Base-by-base conservation (phyloP, 164 flowering plant genomes). In the Protea cynaroides region DNA sequence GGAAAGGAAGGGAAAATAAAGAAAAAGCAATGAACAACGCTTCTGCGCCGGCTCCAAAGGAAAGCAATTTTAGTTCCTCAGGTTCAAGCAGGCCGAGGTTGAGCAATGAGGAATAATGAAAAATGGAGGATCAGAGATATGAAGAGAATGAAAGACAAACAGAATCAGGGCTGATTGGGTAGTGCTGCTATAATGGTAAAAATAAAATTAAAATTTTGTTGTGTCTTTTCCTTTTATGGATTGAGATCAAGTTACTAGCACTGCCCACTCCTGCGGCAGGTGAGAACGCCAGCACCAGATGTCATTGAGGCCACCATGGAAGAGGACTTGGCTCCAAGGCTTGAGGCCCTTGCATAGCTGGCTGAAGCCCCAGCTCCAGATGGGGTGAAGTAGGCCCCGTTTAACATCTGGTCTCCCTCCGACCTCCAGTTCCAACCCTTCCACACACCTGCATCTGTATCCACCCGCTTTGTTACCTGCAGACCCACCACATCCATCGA, bases 391-490 rank as follows among this genome's bases (percentile, higher is more conserved):
- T 84, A 94, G 22, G 98, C 98, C 14, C 96, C 98, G 63, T 94
- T 94, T 52, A 87, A 71, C 72, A 94, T 17, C 69, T 89, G 40
- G 72, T 94, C 98, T 15, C 97, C 97, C 63, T 85, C 93, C 19
- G 98, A 90, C 49, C 97, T 87, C 98, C 98, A 93, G 63, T 93
- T 88, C 97, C 98, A 90, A 63, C 69, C 56, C 73, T 83, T 84
- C 97, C 97, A 89, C 58, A 52, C 46, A 15, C 75, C 44, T 18
- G 62, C 22, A 36, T 69, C 59, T 0, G 96, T 84, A 0, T 82
- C 87, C 46, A 94, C 92, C 64, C 98, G 87, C 82, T 89, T 94
- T 3, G 98, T 91, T 58, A 93, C 97, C 98, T 93, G 83, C 49
- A 21, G 29, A 67, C 17, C 3, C 17, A 12, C 18, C n/a, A n/a